Conservation (phyloP, 2,329 filamentous ascomycete genomes). For the Colletotrichum chrysophilum region DNA sequence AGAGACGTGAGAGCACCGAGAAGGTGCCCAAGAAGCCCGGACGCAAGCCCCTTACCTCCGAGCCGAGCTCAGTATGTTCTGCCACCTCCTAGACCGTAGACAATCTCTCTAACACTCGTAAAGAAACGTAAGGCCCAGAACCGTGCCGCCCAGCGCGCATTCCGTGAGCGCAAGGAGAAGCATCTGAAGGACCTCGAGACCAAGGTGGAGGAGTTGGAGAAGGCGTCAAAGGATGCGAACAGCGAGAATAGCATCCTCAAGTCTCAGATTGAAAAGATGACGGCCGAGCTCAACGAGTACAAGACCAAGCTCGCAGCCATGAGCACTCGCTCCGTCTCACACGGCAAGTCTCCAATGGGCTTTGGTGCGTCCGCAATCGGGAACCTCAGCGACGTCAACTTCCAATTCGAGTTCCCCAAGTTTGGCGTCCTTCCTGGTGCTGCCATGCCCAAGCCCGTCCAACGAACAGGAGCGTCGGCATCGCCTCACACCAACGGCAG, state of each 20-base stretch:
- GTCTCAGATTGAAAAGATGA: constrained; percentile 87
- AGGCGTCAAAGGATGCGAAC: constrained; percentile 80
- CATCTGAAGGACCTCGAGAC: constrained; percentile 85
- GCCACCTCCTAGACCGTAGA: not conserved
- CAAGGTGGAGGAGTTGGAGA: constrained; percentile 78
- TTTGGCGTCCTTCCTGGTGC: constrained; percentile 77
- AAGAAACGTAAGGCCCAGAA: constrained; percentile 98
- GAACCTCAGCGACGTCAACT: constrained; percentile 77
- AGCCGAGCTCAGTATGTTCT: constrained; percentile 86
- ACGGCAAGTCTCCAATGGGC: constrained; percentile 43
- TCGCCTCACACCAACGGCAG: constrained; percentile 24
- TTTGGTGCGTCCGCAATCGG: constrained; percentile 56
- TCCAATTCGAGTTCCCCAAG: constrained; percentile 95
- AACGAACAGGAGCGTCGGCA: constrained; percentile 1
- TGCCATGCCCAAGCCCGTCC: constrained; percentile 26
- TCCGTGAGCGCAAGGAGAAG: constrained; percentile 93
- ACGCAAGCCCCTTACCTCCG: constrained; percentile 91
- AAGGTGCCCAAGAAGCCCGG: constrained; percentile 95
- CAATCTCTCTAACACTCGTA: not conserved
- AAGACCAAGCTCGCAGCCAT: constrained; percentile 80
- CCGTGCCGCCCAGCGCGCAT: constrained; percentile 88
- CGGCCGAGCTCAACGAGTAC: constrained; percentile 85
- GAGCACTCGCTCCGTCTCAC: constrained; percentile 30
- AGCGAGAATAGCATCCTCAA: constrained; percentile 86
- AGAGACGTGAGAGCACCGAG: constrained; percentile 82